Evolutionary conservation across 78 protist genomes (phyloP).

Genomic region (Emiliania huxleyi): DNA sequence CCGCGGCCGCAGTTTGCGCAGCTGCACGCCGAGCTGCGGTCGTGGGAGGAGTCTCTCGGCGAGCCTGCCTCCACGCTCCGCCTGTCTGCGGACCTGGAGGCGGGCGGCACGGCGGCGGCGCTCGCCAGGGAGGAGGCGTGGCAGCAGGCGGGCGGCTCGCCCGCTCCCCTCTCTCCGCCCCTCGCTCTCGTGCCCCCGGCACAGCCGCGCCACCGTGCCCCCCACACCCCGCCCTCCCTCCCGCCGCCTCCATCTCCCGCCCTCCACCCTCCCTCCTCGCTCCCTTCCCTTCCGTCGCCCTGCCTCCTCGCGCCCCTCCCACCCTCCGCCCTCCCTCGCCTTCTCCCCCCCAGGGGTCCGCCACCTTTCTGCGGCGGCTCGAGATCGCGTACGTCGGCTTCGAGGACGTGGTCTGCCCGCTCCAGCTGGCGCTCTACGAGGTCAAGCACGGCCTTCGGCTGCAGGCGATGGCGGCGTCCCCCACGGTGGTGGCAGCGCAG

Average conservation of each 20-base stretch:
- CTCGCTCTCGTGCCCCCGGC: too few species aligned
- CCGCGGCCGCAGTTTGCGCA: not conserved
- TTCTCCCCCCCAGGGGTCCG: too few species aligned
- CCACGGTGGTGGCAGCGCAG: not conserved
- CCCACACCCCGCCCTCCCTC: too few species aligned
- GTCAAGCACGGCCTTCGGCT: not conserved
- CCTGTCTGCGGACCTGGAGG: not conserved
- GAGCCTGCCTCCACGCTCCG: not conserved
- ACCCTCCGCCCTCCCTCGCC: too few species aligned
- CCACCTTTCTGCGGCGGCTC: not conserved
- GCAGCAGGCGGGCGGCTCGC: too few species aligned
- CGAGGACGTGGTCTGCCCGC: not conserved
- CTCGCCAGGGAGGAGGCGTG: not conserved
- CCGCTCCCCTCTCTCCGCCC: too few species aligned
- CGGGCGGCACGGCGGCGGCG: not conserved
- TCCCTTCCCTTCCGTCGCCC: too few species aligned
- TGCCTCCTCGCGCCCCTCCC: too few species aligned
- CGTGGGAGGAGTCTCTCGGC: not conserved
- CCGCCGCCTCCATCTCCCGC: too few species aligned
- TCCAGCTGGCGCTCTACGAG: not conserved
- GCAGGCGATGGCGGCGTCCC: not conserved
- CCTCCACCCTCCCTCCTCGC: too few species aligned
- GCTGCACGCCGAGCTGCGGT: not conserved
- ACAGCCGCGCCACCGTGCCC: too few species aligned
- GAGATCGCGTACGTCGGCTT: not conserved